These are phyloP conservation scores for Sarcocystis neurona DNA, from an alignment of 169 alveolate genomes.

Conservation along the genomic window DNA sequence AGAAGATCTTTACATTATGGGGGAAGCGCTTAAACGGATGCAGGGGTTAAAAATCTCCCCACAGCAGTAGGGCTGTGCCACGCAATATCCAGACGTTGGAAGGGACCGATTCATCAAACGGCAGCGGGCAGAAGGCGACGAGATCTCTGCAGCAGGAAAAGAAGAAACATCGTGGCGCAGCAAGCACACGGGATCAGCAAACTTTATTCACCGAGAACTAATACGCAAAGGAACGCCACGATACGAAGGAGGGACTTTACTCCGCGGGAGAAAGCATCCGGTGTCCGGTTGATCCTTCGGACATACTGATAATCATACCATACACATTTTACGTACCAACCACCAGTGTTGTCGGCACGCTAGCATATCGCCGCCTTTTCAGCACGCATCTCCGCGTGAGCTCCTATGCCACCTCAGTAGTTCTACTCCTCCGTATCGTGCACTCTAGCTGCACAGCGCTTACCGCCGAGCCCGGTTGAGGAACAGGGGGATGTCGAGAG, in stretches of 20 bases:
- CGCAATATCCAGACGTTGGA: constrained; percentile 63
- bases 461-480: constrained; percentile 62
- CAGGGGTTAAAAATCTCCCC: constrained; percentile 57
- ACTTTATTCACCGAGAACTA: background rate
- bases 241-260: no score
- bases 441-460: background rate
- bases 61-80: constrained; percentile 61
- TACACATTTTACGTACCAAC: background rate
- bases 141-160: constrained; percentile 49
- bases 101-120: constrained; percentile 19
- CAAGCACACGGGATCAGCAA: background rate
- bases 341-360: no score
- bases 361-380: no score
- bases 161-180: background rate
- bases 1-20: no score
- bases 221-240: no score
- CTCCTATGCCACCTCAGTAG: no score
- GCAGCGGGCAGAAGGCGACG: constrained; percentile 60
- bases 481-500: constrained; percentile 56
- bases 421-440: no score
- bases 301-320: background rate
- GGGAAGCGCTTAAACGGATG: no score
- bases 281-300: background rate
- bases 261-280: background rate
- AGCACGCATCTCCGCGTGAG: no score